Base-by-base conservation (phyloP, 257 asterid genomes). In the Apocynum venetum region DNA sequence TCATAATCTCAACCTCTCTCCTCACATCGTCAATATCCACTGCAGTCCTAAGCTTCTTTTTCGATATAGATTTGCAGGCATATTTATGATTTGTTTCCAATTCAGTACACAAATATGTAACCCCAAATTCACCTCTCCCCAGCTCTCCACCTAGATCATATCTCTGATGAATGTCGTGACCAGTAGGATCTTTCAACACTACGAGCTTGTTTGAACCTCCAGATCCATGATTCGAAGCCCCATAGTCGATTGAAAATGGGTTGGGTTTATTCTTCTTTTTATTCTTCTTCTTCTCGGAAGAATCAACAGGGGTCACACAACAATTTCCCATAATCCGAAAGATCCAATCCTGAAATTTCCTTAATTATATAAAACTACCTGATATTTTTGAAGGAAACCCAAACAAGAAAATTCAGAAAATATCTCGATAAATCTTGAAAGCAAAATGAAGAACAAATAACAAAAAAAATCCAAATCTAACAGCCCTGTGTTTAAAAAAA, bases 61-160 rank as follows among this genome's bases (percentile, higher is more conserved):
- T 89, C 4, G 89, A 87, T 80, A 89, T 89, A 2, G 93, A 87
- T 71, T 89, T 89, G 77, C 93, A 89, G n/a, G 93, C 93, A 13
- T 78, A 84, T 51, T 85, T 87, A 14, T 89, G 89, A 2, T 86
- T 83, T 0, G 82, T 59, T 11, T 83, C 88, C 71, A 43, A 69
- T 31, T 87, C 91, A 71, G 90, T 90, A 64, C 90, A 88, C 82
- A 88, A 82, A 78, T 87, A 85, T 46, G 92, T 88, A 48, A 90
- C 86, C 86, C 94, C 92, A 48, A 87, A 89, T 82, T 88, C 94
- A 69, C 92, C 94, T 80, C 94, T 86, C 9, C 96, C 96, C 4
- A 90, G 85, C 89, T 88, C 96, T 40, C 84, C 82, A 15, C 96
- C 93, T n/a, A 88, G 87, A 72, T 83, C 82, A 66, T 84, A 90